A percentile compares a stretch with the other conserved stretches of the same genome.
Conservation (phyloP, 768 basidiomycete genomes). For the Chalciporus chontae region DNA sequence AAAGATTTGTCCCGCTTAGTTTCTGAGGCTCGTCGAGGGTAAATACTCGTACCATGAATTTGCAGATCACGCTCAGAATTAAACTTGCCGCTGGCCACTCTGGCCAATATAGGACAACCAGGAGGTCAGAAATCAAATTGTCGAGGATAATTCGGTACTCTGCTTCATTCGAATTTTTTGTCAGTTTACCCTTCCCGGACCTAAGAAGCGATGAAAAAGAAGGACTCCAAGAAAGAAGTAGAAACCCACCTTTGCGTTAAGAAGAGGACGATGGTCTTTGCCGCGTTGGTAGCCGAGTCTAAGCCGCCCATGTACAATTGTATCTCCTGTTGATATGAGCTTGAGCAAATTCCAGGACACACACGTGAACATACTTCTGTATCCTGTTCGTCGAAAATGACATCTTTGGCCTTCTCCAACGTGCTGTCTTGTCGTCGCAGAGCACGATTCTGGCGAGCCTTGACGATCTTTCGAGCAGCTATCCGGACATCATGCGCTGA, state of each 20-base stretch:
- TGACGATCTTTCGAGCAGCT: slow-evolving; percentile 60
- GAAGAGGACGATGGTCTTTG: slow-evolving; percentile 78
- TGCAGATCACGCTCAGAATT: slow-evolving; percentile 74
- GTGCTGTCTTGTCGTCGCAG: slow-evolving; percentile 60
- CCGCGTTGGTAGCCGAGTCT: slow-evolving; percentile 81
- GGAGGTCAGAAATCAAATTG: slow-evolving; percentile 81
- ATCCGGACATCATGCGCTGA: slow-evolving; percentile 84
- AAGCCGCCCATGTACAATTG: slow-evolving; percentile 66
- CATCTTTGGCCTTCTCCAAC: slow-evolving; percentile 46
- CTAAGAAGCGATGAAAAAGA: slow-evolving; percentile 32
- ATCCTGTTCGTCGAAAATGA: slow-evolving; percentile 67
- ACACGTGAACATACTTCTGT: slow-evolving; percentile 41
- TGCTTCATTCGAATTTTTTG: slow-evolving; percentile 89
- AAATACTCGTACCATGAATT: slow-evolving; percentile 66
- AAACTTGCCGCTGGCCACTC: slow-evolving; percentile 96
- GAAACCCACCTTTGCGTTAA: slow-evolving; percentile 58
- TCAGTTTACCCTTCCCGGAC: slow-evolving; percentile 82
- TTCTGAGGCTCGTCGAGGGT: neutral
- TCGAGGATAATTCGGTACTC: slow-evolving; percentile 94
- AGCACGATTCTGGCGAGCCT: slow-evolving; percentile 58
- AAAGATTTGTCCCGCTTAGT: neutral
- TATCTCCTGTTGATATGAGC: slow-evolving; percentile 51
- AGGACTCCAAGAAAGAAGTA: neutral
- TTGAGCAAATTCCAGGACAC: neutral
- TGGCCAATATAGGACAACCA: slow-evolving; percentile 88